Evolutionary conservation across 2,329 filamentous ascomycete species (phyloP).

Genomic region (Alternaria sp.): DNA sequence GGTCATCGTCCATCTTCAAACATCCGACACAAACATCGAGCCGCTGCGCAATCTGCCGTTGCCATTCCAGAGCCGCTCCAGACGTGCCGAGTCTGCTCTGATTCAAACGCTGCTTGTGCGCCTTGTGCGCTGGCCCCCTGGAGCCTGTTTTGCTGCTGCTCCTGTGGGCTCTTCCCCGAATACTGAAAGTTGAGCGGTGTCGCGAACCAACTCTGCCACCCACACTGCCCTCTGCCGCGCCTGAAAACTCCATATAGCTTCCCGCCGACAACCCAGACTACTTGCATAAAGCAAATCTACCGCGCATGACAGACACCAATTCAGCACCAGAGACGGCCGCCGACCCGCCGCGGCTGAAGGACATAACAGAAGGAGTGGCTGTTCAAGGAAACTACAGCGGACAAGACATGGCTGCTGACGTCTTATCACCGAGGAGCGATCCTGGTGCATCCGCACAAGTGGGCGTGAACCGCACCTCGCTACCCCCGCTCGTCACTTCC

Average conservation of each 20-base stretch:
- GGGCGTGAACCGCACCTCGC: constrained; percentile 51
- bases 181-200: constrained; percentile 7
- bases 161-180: constrained; percentile 16
- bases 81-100: constrained; percentile 35
- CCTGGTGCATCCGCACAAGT: constrained; percentile 41
- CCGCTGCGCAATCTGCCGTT: constrained; percentile 29
- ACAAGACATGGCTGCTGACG: constrained; percentile 51
- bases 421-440: constrained; percentile 48
- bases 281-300: constrained; percentile 21
- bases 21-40: constrained; percentile 34
- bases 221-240: constrained; percentile 21
- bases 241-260: constrained; percentile 14
- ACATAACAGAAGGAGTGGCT: constrained; percentile 42
- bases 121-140: constrained; percentile 36
- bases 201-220: constrained; percentile 16
- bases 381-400: constrained; percentile 34
- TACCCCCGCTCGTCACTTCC: constrained; percentile 62
- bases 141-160: constrained; percentile 20
- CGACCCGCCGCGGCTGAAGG: constrained; percentile 42
- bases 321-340: constrained; percentile 27
- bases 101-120: constrained; percentile 36
- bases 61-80: constrained; percentile 32
- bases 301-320: constrained; percentile 48
- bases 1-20: constrained; percentile 30
- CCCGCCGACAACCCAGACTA: constrained; percentile 33